Conservation (phyloP, 2,329 filamentous ascomycete species). For the Aspergillus novofumigatus region DNA sequence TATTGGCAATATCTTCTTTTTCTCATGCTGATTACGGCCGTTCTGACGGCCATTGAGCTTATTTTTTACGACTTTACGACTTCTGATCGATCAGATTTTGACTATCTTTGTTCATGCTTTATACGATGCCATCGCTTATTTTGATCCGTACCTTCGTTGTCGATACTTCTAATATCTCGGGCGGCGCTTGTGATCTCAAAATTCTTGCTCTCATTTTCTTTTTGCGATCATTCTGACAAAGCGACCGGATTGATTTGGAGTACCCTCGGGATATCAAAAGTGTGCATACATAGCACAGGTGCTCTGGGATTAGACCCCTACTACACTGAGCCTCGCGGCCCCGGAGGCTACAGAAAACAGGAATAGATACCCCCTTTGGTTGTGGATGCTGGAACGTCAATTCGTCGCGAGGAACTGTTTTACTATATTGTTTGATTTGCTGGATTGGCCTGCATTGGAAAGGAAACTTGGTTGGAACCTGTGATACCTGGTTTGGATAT, state of each 20-base stretch:
- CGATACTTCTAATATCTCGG: constrained; percentile 8
- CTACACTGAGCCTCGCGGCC: neutral
- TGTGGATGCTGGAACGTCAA: neutral
- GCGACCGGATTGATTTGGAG: constrained; percentile 1
- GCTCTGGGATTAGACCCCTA: neutral
- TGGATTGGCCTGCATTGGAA: neutral
- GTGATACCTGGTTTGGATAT: neutral
- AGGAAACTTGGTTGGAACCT: neutral
- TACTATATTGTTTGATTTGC: neutral
- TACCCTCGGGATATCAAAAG: neutral
- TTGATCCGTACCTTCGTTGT: constrained; percentile 5
- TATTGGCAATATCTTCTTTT: neutral
- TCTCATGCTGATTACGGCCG: neutral
- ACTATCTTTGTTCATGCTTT: constrained; percentile 10
- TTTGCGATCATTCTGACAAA: constrained; percentile 1
- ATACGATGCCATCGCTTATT: constrained; percentile 13
- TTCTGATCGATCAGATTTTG: neutral
- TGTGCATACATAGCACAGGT: neutral
- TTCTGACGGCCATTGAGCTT: neutral
- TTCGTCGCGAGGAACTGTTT: neutral
- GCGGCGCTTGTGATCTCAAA: constrained; percentile 6
- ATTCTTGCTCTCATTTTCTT: neutral
- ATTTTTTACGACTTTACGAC: neutral
- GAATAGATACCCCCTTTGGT: neutral
- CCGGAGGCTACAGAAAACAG: neutral